Evolutionary conservation across 2,329 filamentous ascomycete species (phyloP).

Genomic region (Hymenoscyphus repandus): DNA sequence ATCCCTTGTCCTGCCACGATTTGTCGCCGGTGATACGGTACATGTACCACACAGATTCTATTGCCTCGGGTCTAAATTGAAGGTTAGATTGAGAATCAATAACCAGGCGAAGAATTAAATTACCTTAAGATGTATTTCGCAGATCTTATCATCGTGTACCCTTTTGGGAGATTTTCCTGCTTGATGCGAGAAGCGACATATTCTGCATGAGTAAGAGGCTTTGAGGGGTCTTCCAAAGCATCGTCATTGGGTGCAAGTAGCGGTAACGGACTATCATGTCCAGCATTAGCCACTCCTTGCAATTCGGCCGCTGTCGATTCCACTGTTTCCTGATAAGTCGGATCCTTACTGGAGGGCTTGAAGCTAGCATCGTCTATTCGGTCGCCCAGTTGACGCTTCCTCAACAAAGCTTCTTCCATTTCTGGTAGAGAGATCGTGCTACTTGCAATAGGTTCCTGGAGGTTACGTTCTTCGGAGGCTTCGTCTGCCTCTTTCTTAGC

Average conservation of each 20-base stretch:
- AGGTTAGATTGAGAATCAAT: neutral
- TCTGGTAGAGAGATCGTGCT: neutral
- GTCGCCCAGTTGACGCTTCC: neutral
- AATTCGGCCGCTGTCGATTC: slow-evolving; percentile 2
- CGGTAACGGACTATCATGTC: slow-evolving; percentile 1
- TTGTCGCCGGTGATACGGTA: slow-evolving; percentile 82
- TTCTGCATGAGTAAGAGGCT: slow-evolving; percentile 45
- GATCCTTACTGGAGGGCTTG: neutral
- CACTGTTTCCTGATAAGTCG: slow-evolving; percentile 3
- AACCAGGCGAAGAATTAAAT: slow-evolving; percentile 17
- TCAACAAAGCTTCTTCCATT: neutral
- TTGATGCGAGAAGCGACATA: slow-evolving; percentile 44
- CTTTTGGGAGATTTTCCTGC: slow-evolving; percentile 42
- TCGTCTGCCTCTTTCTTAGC: neutral
- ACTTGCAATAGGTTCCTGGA: neutral
- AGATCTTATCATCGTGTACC: slow-evolving; percentile 43
- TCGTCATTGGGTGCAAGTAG: slow-evolving; percentile 1
- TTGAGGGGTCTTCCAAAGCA: slow-evolving; percentile 18
- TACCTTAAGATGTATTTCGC: slow-evolving; percentile 59
- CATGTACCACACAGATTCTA: slow-evolving; percentile 85
- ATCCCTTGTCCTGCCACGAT: slow-evolving; percentile 73
- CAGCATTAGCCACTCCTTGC: neutral
- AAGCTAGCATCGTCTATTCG: neutral
- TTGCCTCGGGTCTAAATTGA: slow-evolving; percentile 65
- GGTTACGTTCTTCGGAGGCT: neutral